These are phyloP conservation scores for Boletus rex-veris DNA, from an alignment of 768 basidiomycete genomes.

Conservation along the genomic window DNA sequence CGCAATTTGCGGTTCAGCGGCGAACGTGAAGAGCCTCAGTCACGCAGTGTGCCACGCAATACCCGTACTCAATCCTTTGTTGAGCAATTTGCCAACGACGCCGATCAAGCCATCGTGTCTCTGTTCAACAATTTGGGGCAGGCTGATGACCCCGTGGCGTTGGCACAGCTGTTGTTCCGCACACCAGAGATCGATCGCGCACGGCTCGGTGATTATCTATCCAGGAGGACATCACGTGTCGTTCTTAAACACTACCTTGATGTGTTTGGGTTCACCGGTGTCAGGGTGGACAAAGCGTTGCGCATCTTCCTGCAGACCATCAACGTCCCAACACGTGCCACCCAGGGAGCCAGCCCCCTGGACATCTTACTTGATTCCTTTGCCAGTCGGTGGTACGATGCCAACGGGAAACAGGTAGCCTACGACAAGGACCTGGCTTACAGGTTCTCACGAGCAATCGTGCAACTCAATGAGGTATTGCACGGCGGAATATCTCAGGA, in stretches of 20 bases:
- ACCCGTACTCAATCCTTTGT: slow-evolving; percentile 71
- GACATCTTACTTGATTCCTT: slow-evolving; percentile 78
- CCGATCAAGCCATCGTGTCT: slow-evolving; percentile 72
- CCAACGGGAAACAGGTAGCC: slow-evolving; percentile 72
- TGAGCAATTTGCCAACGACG: slow-evolving; percentile 73
- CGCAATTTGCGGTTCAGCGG: slow-evolving; percentile 62
- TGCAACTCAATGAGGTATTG: slow-evolving; percentile 85
- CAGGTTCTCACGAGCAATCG: slow-evolving; percentile 74
- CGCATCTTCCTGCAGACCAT: slow-evolving; percentile 86
- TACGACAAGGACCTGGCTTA: slow-evolving; percentile 81
- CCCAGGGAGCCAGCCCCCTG: slow-evolving; percentile 31
- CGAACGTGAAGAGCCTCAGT: slow-evolving; percentile 62
- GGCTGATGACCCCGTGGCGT: slow-evolving; percentile 65
- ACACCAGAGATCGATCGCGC: slow-evolving; percentile 79
- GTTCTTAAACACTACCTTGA: slow-evolving; percentile 85
- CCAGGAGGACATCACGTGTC: slow-evolving; percentile 64
- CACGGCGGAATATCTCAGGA: slow-evolving; percentile 70
- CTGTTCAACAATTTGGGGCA: slow-evolving; percentile 60
- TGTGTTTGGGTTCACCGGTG: slow-evolving; percentile 77
- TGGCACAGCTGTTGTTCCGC: slow-evolving; percentile 79
- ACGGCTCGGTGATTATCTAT: slow-evolving; percentile 81
- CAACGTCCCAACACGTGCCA: slow-evolving; percentile 50
- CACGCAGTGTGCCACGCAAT: slow-evolving; percentile 50
- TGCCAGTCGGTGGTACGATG: slow-evolving; percentile 86
- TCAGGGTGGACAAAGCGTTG: slow-evolving; percentile 85